Conservation (phyloP, 2,329 filamentous ascomycete species). For the Pleomassaria siparia region DNA sequence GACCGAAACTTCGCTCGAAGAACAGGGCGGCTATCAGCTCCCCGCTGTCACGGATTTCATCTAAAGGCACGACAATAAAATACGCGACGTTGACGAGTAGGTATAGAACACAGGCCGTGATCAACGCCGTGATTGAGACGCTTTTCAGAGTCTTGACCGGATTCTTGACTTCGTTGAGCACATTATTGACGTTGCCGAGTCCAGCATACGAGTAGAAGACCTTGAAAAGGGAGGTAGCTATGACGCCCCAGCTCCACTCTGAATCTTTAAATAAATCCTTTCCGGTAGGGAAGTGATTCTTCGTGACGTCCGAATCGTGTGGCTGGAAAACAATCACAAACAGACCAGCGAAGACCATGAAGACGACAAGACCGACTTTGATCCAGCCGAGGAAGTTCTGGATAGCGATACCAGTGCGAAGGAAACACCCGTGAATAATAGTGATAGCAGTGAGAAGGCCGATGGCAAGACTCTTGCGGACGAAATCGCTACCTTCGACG, state of each 20-base stretch:
- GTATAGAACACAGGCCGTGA: conserved; percentile 65
- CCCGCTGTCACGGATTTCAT: conserved; percentile 66
- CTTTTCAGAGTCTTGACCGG: conserved; percentile 66
- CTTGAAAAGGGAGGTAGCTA: conserved; percentile 67
- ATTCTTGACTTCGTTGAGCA: conserved; percentile 70
- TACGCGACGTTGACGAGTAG: conserved; percentile 66
- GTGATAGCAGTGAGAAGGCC: conserved; percentile 43
- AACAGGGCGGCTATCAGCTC: conserved; percentile 70
- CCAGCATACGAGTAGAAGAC: conserved; percentile 71
- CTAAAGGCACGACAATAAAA: conserved; percentile 66
- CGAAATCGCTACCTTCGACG: conserved; percentile 52
- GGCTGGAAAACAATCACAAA: conserved; percentile 37
- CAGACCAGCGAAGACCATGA: conserved; percentile 43
- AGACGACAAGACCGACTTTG: conserved; percentile 41
- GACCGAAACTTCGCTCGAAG: conserved; percentile 65
- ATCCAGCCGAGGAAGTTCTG: conserved; percentile 46
- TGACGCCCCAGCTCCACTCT: conserved; percentile 67
- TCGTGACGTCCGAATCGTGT: conserved; percentile 15
- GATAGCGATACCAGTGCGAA: conserved; percentile 38
- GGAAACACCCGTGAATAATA: conserved; percentile 42
- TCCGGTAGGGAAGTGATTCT: conserved; percentile 45
- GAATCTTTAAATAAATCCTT: conserved; percentile 63
- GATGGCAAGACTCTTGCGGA: conserved; percentile 55
- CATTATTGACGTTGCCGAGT: conserved; percentile 67
- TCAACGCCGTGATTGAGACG: conserved; percentile 61